Evolutionary conservation across 169 alveolate genomes (phyloP).

Genomic region (Neospora caninum): DNA sequence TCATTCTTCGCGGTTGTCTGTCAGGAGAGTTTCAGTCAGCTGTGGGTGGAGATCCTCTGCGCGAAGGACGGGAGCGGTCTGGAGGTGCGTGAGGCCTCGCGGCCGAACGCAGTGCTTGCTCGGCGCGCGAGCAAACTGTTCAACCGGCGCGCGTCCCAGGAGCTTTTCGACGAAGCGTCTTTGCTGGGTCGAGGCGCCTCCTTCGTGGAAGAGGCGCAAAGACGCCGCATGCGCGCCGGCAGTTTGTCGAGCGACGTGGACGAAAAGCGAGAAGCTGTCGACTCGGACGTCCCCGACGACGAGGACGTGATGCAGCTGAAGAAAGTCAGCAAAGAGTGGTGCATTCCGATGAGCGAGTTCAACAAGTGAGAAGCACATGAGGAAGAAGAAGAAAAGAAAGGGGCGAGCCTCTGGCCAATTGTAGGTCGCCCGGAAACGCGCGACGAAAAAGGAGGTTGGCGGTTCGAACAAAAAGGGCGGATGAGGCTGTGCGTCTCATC

Average conservation of each 20-base stretch:
- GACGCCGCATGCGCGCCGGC: background rate
- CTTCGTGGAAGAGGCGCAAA: constrained; percentile 11
- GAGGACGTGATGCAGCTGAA: background rate
- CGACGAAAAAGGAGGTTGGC: too few relatives aligned
- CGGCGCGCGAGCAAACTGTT: constrained; percentile 57
- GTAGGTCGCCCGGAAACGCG: too few relatives aligned
- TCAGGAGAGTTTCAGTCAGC: constrained; percentile 61
- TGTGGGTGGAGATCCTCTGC: constrained; percentile 72
- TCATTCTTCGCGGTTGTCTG: constrained; percentile 32
- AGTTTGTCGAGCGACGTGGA: background rate
- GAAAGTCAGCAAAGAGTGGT: background rate
- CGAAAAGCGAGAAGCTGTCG: background rate
- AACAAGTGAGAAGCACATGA: background rate
- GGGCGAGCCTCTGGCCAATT: too few relatives aligned
- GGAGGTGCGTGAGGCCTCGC: constrained; percentile 43
- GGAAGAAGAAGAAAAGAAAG: background rate
- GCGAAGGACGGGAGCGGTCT: constrained; percentile 67
- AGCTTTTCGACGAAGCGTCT: constrained; percentile 27
- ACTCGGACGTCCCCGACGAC: background rate
- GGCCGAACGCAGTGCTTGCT: constrained; percentile 41
- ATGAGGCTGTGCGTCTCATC: too few relatives aligned
- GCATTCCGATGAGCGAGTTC: constrained; percentile 27
- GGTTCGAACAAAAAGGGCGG: too few relatives aligned
- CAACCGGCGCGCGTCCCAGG: constrained; percentile 59
- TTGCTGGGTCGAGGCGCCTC: background rate